Percentiles rank a stretch among this genome's conserved stretches.
Conservation (phyloP, 148 eudicot genomes). For the Nyssa sinensis region DNA sequence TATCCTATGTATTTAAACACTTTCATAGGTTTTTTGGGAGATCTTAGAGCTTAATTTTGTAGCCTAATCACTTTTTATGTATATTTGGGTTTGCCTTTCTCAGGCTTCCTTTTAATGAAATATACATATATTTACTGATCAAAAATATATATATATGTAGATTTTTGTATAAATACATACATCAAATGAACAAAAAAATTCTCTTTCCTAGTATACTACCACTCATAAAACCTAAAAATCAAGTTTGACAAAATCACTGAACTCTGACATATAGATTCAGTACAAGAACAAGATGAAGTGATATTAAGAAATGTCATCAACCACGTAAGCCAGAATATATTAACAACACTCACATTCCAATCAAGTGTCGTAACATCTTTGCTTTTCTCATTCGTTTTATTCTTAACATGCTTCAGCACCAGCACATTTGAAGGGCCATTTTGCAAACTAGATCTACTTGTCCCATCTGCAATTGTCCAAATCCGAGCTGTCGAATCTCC, state of each 20-base stretch:
- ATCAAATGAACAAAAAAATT: too few species aligned
- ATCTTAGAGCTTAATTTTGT: too few species aligned
- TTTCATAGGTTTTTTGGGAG: too few species aligned
- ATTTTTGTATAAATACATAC: too few species aligned
- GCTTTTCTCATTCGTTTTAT: conserved; percentile 61
- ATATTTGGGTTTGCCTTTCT: too few species aligned
- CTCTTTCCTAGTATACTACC: too few species aligned
- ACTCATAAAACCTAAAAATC: too few species aligned
- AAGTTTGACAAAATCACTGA: not conserved
- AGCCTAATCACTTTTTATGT: too few species aligned
- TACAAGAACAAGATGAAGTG: not conserved
- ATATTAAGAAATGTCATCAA: not conserved
- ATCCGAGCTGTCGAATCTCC: conserved; percentile 81
- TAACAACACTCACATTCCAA: conserved; percentile 70
- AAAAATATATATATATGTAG: too few species aligned
- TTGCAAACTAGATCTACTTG: conserved; percentile 31
- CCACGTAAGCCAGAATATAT: not conserved
- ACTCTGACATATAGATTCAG: not conserved
- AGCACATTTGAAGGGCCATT: conserved; percentile 34
- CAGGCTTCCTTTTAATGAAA: too few species aligned
- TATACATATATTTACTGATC: too few species aligned
- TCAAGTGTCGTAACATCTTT: conserved; percentile 76
- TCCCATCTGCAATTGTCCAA: conserved; percentile 44
- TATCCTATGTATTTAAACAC: too few species aligned
- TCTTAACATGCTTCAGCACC: conserved; percentile 68